phyloP scores from a whole-genome alignment of 2,329 filamentous ascomycete species.

The Colletotrichum sp. region DNA sequence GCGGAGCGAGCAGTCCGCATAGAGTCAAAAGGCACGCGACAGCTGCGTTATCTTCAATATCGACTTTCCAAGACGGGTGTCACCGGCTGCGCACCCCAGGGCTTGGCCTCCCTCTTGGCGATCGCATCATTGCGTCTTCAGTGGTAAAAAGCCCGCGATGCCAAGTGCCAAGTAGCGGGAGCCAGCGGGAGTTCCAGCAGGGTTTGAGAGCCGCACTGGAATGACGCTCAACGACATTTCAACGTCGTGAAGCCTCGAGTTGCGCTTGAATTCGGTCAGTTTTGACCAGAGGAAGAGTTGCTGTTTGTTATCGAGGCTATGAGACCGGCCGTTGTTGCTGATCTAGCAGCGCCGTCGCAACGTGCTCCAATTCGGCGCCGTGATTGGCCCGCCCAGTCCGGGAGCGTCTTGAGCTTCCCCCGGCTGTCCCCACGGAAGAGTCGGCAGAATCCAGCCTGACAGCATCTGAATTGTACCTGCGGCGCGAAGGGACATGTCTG shows the following conservation, averaged over 20 bases:
- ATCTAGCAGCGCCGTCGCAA: neutral
- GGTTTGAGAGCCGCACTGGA: slow-evolving; percentile 8
- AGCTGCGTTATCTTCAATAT: neutral
- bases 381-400: neutral
- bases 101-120: slow-evolving; percentile 10
- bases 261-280: too few species aligned
- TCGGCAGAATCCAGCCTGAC: neutral
- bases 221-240: neutral
- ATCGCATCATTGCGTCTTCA: neutral
- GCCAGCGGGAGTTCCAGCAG: slow-evolving; percentile 4
- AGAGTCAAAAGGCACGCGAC: slow-evolving; percentile 15
- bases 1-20: neutral
- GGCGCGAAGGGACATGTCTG: neutral
- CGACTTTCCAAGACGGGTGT: neutral
- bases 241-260: neutral
- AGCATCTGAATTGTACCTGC: neutral
- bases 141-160: neutral
- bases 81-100: neutral
- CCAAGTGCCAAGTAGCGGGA: slow-evolving; percentile 20
- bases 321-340: neutral
- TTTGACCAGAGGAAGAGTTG: neutral
- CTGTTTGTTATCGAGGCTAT: neutral
- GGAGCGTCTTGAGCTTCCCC: neutral
- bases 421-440: neutral
- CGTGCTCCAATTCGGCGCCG: neutral